A percentile compares a stretch with the other conserved stretches of the same genome.
Evolutionary conservation across 176 grass and related monocot species (phyloP).

Genomic region (Canna indica): DNA sequence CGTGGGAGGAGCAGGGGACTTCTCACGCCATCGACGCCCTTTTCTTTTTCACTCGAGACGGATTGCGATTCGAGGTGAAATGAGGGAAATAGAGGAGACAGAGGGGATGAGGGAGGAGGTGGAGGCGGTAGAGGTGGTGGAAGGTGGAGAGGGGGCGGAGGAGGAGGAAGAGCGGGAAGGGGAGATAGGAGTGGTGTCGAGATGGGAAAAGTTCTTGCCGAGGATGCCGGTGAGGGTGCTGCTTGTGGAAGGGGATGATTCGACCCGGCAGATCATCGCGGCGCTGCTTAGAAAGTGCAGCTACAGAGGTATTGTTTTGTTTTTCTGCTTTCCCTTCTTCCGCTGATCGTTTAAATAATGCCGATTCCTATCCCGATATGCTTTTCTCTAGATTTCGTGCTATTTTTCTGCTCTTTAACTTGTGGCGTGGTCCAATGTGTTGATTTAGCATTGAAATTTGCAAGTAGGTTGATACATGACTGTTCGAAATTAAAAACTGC

Average conservation of each 20-base stretch:
- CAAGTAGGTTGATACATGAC: not conserved
- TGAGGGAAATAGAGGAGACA: not conserved
- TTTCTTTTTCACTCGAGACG: not conserved
- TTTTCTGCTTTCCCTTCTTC: not conserved
- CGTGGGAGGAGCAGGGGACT: not conserved
- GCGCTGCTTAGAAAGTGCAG: conserved; percentile 91
- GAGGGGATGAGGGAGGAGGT: conserved; percentile 4
- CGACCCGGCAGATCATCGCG: conserved; percentile 89
- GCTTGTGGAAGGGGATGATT: conserved; percentile 94
- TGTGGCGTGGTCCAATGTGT: not conserved
- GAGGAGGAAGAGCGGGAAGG: conserved; percentile 32
- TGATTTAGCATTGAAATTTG: not conserved
- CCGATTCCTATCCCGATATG: not conserved
- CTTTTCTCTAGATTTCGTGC: not conserved
- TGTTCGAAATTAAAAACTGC: not conserved
- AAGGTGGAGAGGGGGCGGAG: conserved; percentile 22
- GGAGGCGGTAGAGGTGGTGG: not conserved
- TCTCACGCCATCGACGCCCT: not conserved
- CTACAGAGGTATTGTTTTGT: conserved; percentile 60
- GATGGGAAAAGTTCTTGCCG: conserved; percentile 46
- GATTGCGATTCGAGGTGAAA: conserved; percentile 1
- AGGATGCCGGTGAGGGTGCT: conserved; percentile 83
- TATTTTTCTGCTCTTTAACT: not conserved
- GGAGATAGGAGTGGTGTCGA: conserved; percentile 11
- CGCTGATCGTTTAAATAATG: not conserved